Conservation (phyloP, 2,329 filamentous ascomycete species). For the Aschersonia sp. region DNA sequence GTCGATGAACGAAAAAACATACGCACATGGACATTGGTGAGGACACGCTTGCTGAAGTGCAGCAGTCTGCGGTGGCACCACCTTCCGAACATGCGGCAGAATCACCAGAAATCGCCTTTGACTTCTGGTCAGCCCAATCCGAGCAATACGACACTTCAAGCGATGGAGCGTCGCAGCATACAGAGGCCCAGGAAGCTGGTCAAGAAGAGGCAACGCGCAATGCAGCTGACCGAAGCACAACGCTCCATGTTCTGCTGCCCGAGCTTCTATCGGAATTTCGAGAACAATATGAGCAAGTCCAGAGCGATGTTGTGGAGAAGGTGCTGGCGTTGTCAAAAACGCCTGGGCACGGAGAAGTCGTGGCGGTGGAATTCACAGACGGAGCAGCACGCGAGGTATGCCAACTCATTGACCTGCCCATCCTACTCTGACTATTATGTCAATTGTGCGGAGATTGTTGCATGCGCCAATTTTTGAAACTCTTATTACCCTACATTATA, state of each 20-base stretch:
- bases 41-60: not conserved
- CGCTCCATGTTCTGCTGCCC: constrained; percentile 17
- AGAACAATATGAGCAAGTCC: constrained; percentile 14
- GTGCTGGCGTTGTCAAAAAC: constrained; percentile 16
- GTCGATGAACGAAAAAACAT: not conserved
- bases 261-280: constrained; percentile 11
- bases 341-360: constrained; percentile 12
- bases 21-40: constrained; percentile 8
- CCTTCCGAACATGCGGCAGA: not conserved
- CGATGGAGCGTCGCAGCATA: not conserved
- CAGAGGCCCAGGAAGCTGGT: not conserved
- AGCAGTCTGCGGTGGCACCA: not conserved
- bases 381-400: constrained; percentile 27
- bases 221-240: not conserved
- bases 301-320: constrained; percentile 22
- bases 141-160: not conserved
- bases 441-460: too few species aligned
- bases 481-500: not conserved
- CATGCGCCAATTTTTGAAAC: not conserved
- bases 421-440: too few species aligned
- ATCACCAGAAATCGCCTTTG: constrained; percentile 5
- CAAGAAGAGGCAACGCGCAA: not conserved
- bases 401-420: not conserved
- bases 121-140: constrained; percentile 3
- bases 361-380: constrained; percentile 29